Conservation (phyloP, 495 filamentous ascomycete genomes). For the Choiromyces venosus region DNA sequence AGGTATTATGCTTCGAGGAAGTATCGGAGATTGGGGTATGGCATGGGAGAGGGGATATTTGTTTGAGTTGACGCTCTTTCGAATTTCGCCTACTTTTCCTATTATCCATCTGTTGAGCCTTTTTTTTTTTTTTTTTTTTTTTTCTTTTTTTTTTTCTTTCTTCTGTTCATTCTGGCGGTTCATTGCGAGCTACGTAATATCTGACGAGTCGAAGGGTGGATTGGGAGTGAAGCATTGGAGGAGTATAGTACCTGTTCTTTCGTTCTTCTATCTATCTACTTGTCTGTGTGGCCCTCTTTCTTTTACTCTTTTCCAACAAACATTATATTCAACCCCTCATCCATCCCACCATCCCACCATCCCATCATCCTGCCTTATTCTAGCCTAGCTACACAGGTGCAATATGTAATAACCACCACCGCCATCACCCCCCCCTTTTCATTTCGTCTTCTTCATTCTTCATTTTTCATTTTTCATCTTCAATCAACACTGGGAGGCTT, state of each 20-base stretch:
- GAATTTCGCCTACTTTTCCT: not conserved
- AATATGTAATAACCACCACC: not conserved
- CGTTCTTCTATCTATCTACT: not conserved
- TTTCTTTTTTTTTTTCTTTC: too few species aligned
- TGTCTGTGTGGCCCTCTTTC: not conserved
- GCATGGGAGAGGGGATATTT: not conserved
- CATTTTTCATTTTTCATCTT: not conserved
- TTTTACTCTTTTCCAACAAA: not conserved
- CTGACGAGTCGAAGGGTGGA: not conserved
- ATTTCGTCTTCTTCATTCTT: not conserved
- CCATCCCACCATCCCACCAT: too few species aligned
- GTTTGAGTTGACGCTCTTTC: not conserved
- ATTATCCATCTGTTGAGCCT: not conserved
- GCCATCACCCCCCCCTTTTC: not conserved
- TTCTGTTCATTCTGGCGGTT: not conserved
- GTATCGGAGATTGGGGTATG: constrained; percentile 2
- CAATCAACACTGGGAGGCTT: not conserved
- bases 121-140: too few species aligned
- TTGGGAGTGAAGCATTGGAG: not conserved
- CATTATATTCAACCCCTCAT: not conserved
- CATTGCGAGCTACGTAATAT: not conserved
- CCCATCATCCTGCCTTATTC: not conserved
- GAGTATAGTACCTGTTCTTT: not conserved
- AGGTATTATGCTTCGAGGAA: constrained; percentile 1
- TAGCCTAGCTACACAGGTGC: not conserved